Evolutionary conservation across 2,329 filamentous ascomycete genomes (phyloP), one percentile per base, ranked within the genome.

Genomic region (Calonectria pseudoreteaudii): DNA sequence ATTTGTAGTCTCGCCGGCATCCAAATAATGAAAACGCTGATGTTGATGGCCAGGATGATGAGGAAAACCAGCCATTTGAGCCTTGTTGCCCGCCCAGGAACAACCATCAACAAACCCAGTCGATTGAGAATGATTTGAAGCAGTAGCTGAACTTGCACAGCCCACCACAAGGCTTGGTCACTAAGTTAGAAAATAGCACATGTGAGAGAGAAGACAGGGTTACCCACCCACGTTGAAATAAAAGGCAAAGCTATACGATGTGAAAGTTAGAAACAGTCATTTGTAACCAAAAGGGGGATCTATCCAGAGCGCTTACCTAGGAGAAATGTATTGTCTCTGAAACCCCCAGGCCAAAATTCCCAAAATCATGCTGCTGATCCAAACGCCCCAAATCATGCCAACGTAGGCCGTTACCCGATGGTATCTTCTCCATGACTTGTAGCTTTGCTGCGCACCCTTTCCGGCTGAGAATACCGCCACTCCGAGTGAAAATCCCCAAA

Each of bases 101-200:
- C 80, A 0, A 85, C 82, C 31, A 88, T 82, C 8, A 91, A 82
- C 0, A 90, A 81, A 0, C 85, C 83, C 3, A 90, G 86, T 13
- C 89, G 86, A 74, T 90, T 90, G 73, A 90, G 86, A 74, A 91
- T 90, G 49, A 90, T 90, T 70, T 90, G 88, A 38, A 89, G 86
- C 0, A 90, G 80, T 8, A 88, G 84, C 62, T 90, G 89, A 13
- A 90, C 85, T 75, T 88, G 84, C 0, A 87, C 73, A 2, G 82
- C 81, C 86, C 87, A 87, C 56, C 56, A 60, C 13, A 60, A 26
- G 2, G 23, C 78, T 76, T 0, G 78, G 34, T 4, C 72, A 75
- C 79, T 4, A 0, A 0, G 14, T 8, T 14, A 13, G 30, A 6
- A 14, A 18, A 76, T 47, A 0, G 0, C 1, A 10, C 13, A 16